Percentiles rank a stretch among this genome's conserved stretches.
Conservation (phyloP, 2,329 filamentous ascomycete species). For the Hymenoscyphus albidus region DNA sequence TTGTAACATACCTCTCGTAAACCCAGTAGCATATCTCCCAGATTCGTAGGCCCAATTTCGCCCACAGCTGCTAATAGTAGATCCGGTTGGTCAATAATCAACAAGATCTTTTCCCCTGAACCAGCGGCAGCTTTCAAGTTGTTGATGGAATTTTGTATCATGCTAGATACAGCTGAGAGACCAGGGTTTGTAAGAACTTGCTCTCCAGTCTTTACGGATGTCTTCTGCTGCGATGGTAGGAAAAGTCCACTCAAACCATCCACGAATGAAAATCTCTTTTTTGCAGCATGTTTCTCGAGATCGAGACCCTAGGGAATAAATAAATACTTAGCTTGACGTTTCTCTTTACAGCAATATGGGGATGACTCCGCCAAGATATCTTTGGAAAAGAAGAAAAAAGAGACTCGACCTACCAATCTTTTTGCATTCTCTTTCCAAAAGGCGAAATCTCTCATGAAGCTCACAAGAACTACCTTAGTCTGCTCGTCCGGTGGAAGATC, state of each 20-base stretch:
- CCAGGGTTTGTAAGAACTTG: conserved; percentile 18
- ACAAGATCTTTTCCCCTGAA: conserved; percentile 42
- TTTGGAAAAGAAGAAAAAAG: conserved; percentile 6
- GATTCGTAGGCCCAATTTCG: conserved; percentile 42
- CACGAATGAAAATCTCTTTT: conserved; percentile 65
- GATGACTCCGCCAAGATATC: background rate
- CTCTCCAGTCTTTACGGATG: conserved; percentile 8
- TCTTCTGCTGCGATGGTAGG: conserved; percentile 17
- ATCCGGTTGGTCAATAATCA: conserved; percentile 65
- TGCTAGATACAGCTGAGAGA: conserved; percentile 19
- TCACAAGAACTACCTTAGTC: conserved; percentile 67
- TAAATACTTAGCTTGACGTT: conserved; percentile 8
- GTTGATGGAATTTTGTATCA: conserved; percentile 23
- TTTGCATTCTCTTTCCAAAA: conserved; percentile 75
- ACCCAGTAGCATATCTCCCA: conserved; percentile 55
- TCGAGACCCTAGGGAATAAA: conserved; percentile 59
- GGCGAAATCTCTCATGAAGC: conserved; percentile 71
- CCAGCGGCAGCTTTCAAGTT: conserved; percentile 13
- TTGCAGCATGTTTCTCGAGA: conserved; percentile 54
- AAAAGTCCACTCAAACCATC: conserved; percentile 52
- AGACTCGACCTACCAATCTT: conserved; percentile 53
- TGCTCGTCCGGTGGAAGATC: conserved; percentile 31
- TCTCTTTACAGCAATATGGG: background rate
- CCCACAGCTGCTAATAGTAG: conserved; percentile 57
- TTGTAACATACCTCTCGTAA: conserved; percentile 56